Conservation (phyloP, 495 filamentous ascomycete species). For the Staphylotrichum longicolle region DNA sequence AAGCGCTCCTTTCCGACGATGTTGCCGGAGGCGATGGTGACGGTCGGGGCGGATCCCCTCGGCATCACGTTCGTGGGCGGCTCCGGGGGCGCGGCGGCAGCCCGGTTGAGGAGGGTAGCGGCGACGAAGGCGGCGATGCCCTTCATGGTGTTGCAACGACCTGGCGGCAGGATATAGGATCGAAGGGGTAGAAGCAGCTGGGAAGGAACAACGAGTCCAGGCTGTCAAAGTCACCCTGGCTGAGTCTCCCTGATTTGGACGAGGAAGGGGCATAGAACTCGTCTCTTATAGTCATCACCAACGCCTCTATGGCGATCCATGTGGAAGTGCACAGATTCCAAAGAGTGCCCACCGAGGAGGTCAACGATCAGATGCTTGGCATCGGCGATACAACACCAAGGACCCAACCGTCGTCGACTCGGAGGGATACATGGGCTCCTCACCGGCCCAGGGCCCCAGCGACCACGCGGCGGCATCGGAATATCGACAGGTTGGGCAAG, state of each 20-base stretch:
- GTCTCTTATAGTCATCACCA: slow-evolving; percentile 3
- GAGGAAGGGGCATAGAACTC: not conserved
- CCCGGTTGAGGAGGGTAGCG: slow-evolving; percentile 28
- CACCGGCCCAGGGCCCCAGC: slow-evolving; percentile 27
- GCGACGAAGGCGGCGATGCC: slow-evolving; percentile 23
- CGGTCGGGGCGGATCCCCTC: slow-evolving; percentile 45
- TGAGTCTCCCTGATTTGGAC: not conserved
- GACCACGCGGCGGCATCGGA: slow-evolving; percentile 26
- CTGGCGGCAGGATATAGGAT: not conserved
- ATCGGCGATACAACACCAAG: not conserved
- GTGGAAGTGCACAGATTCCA: not conserved
- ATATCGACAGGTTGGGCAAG: slow-evolving; percentile 29
- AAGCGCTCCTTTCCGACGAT: slow-evolving; percentile 44
- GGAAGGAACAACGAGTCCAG: not conserved
- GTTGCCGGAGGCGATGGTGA: slow-evolving; percentile 48
- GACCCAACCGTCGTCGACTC: not conserved
- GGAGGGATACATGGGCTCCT: not conserved
- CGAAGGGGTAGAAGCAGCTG: not conserved
- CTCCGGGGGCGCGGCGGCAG: slow-evolving; percentile 34
- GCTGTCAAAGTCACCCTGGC: slow-evolving; percentile 4
- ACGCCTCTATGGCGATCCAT: not conserved
- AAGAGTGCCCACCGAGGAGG: slow-evolving; percentile 1
- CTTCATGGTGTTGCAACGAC: slow-evolving; percentile 31
- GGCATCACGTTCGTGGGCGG: slow-evolving; percentile 35
- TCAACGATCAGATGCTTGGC: slow-evolving; percentile 10